A percentile compares a stretch with the other conserved stretches of the same genome.
Conservation (phyloP, 169 alveolate species). For the Plasmodium gaboni region DNA sequence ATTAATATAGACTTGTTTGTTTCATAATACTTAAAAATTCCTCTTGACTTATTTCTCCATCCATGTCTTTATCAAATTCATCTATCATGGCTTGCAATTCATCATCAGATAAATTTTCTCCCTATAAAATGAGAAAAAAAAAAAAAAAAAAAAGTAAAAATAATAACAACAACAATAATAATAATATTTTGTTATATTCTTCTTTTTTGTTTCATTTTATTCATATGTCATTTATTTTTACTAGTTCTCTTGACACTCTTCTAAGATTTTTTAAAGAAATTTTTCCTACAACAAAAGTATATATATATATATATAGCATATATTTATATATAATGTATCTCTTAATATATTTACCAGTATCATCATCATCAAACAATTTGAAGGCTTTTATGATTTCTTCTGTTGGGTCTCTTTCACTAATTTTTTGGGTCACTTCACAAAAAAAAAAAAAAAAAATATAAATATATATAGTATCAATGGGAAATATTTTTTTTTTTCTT, state of each 20-base stretch:
- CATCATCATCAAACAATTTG: constrained; percentile 96
- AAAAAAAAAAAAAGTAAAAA: too few species aligned
- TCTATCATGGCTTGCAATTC: constrained; percentile 98
- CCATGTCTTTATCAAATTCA: constrained; percentile 97
- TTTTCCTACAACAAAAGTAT: constrained; percentile 85
- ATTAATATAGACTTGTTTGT: constrained; percentile 93
- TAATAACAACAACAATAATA: too few species aligned
- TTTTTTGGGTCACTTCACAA: constrained; percentile 89
- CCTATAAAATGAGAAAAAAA: constrained; percentile 75
- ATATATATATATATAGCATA: not conserved
- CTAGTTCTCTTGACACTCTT: constrained; percentile 96
- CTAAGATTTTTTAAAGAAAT: constrained; percentile 94
- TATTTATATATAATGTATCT: too few species aligned
- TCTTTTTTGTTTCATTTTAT: not conserved
- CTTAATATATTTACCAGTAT: constrained; percentile 83
- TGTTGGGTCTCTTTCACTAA: constrained; percentile 95
- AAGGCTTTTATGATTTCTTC: constrained; percentile 97
- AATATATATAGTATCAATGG: not conserved
- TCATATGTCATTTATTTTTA: constrained; percentile 13
- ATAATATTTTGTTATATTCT: not conserved
- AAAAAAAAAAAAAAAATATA: not conserved
- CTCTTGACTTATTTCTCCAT: constrained; percentile 95
- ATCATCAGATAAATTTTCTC: constrained; percentile 97
- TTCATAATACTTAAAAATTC: constrained; percentile 97
- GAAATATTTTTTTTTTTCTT: constrained; percentile 42